phyloP scores from a whole-genome alignment of 2,329 filamentous ascomycete genomes.

The Fusarium sp. region DNA sequence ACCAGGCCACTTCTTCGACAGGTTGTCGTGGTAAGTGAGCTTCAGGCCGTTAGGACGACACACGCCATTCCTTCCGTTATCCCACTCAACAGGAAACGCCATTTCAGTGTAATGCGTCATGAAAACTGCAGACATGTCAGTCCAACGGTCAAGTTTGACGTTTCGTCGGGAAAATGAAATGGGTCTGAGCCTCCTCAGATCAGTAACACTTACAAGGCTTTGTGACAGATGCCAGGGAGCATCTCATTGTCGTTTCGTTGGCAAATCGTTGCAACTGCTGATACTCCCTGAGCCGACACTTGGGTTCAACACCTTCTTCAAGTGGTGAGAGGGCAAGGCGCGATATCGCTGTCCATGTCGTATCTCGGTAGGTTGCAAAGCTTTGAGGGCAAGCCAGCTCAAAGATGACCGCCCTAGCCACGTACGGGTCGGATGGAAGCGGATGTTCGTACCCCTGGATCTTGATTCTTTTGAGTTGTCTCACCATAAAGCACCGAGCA shows the following conservation, averaged over 20 bases:
- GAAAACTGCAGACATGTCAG: constrained; percentile 34
- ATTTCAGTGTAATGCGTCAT: constrained; percentile 44
- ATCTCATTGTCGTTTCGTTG: constrained; percentile 23
- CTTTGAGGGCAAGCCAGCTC: constrained; percentile 53
- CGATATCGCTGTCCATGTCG: constrained; percentile 54
- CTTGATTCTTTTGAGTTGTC: constrained; percentile 44
- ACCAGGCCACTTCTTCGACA: constrained; percentile 33
- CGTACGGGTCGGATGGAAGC: constrained; percentile 48
- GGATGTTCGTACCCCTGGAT: constrained; percentile 56
- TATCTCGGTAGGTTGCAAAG: constrained; percentile 55
- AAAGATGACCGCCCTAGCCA: constrained; percentile 53
- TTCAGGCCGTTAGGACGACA: constrained; percentile 41
- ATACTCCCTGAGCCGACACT: constrained; percentile 42
- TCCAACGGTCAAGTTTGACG: not conserved
- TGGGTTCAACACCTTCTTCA: constrained; percentile 33
- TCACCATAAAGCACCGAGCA: constrained; percentile 50
- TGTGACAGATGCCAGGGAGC: constrained; percentile 46
- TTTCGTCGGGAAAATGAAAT: no score
- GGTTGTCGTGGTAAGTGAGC: constrained; percentile 31
- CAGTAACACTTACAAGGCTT: constrained; percentile 45
- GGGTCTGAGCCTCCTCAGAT: not conserved
- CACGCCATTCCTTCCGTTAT: constrained; percentile 39
- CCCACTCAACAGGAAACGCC: constrained; percentile 46
- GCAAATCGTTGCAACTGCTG: constrained; percentile 34
- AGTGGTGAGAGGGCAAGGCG: constrained; percentile 43